These are phyloP conservation scores for Neofusicoccum ribis DNA, from an alignment of 2,329 filamentous ascomycete species.

Conservation along the genomic window DNA sequence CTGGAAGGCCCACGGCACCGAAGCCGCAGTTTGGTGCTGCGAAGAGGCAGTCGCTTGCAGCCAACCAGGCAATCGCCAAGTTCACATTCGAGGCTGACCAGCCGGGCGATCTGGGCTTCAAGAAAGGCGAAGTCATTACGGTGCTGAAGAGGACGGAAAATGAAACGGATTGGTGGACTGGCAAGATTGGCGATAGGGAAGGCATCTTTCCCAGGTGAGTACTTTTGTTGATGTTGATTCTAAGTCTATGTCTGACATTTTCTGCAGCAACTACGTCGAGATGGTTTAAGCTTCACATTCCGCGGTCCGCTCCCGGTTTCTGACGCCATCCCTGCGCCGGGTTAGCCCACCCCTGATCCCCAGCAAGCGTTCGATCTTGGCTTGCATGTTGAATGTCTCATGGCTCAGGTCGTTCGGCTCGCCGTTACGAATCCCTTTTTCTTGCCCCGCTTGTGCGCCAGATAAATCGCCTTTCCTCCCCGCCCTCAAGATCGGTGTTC, in stretches of 20 bases:
- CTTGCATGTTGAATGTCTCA: neutral
- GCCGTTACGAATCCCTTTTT: neutral
- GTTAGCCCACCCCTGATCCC: neutral
- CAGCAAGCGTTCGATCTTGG: neutral
- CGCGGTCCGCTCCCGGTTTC: neutral
- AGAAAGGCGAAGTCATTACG: constrained; percentile 95
- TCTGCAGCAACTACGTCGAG: constrained; percentile 43
- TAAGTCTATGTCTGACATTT: constrained; percentile 10
- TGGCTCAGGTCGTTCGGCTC: neutral
- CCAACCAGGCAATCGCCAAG: constrained; percentile 84
- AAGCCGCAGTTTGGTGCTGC: constrained; percentile 76
- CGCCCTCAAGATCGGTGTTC: neutral
- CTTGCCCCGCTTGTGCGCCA: neutral
- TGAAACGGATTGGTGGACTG: constrained; percentile 97
- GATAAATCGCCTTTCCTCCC: neutral
- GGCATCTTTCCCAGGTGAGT: constrained; percentile 87
- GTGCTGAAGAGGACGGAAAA: constrained; percentile 93
- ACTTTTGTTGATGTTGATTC: neutral
- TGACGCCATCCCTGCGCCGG: neutral
- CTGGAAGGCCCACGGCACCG: constrained; percentile 78
- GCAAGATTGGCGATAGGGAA: constrained; percentile 77
- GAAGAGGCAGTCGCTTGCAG: constrained; percentile 46
- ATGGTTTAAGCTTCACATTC: constrained; percentile 27
- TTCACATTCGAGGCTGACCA: constrained; percentile 96
- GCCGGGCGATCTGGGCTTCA: constrained; percentile 88